A percentile compares a stretch with the other conserved stretches of the same genome.
Evolutionary conservation across 179 eudicot species (phyloP).

Genomic region (Pouteria campechiana): DNA sequence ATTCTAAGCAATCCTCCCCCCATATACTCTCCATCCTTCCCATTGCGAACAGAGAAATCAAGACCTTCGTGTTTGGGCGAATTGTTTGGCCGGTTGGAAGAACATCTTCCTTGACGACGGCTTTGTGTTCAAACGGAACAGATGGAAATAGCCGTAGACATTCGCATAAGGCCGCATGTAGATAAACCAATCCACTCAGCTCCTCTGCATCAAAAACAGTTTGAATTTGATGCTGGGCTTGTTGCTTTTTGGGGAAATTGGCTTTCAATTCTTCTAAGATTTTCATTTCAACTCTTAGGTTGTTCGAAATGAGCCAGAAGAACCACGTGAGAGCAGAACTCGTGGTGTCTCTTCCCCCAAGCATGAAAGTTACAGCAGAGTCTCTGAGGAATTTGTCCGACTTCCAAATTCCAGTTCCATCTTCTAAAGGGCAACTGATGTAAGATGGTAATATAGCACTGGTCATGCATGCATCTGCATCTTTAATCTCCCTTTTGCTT

Average conservation of each 20-base stretch:
- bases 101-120: slow-evolving; percentile 14
- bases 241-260: background rate
- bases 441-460: slow-evolving; percentile 2
- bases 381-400: slow-evolving; percentile 13
- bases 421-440: background rate
- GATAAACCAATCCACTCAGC: slow-evolving; percentile 11
- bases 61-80: slow-evolving; percentile 17
- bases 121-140: slow-evolving; percentile 24
- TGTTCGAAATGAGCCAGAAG: slow-evolving; percentile 13
- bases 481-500: background rate
- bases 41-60: slow-evolving; percentile 22
- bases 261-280: slow-evolving; percentile 9
- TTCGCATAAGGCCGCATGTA: slow-evolving; percentile 34
- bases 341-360: slow-evolving; percentile 19
- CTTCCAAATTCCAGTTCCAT: background rate
- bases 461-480: slow-evolving; percentile 14
- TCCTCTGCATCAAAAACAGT: slow-evolving; percentile 10
- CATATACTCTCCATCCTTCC: slow-evolving; percentile 30
- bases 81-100: slow-evolving; percentile 42
- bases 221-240: background rate
- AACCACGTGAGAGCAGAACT: slow-evolving; percentile 21
- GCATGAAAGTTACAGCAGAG: slow-evolving; percentile 10
- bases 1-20: slow-evolving; percentile 22
- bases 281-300: slow-evolving; percentile 10
- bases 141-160: slow-evolving; percentile 40